Percentiles rank a stretch among this genome's conserved stretches.
Evolutionary conservation across 1,284 basidiomycete species (phyloP).

Genomic region (Gymnopus androsaceus): DNA sequence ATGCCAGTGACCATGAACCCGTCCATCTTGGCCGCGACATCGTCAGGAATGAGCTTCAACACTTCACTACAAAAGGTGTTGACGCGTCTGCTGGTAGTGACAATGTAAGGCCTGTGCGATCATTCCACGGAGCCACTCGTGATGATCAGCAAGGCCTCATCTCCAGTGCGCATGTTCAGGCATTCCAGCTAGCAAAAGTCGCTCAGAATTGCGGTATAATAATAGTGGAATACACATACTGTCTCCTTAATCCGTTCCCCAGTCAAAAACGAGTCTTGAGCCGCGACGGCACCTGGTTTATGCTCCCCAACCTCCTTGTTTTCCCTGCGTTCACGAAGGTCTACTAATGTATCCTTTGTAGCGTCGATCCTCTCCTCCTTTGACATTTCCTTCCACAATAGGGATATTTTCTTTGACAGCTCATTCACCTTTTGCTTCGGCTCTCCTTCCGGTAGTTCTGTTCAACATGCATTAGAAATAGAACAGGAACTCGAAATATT

Average conservation of each 20-base stretch:
- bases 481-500: background rate
- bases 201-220: background rate
- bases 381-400: constrained; percentile 13
- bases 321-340: constrained; percentile 6
- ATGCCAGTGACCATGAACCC: constrained; percentile 15
- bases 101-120: constrained; percentile 4
- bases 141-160: constrained; percentile 11
- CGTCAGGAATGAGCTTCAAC: constrained; percentile 7
- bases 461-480: background rate
- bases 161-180: constrained; percentile 15
- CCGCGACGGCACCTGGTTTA: constrained; percentile 9
- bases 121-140: background rate
- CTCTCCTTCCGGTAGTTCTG: background rate
- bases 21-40: constrained; percentile 12
- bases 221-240: background rate
- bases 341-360: constrained; percentile 3
- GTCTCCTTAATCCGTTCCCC: constrained; percentile 4
- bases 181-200: constrained; percentile 9
- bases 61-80: constrained; percentile 10
- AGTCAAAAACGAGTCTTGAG: constrained; percentile 12
- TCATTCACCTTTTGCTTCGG: constrained; percentile 3
- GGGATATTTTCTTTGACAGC: constrained; percentile 3
- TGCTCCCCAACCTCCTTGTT: constrained; percentile 7
- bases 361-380: constrained; percentile 7
- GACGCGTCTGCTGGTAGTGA: constrained; percentile 12